Base-by-base conservation (phyloP, 805 yeast genomes). In the Sugiyamaella smithiae region DNA sequence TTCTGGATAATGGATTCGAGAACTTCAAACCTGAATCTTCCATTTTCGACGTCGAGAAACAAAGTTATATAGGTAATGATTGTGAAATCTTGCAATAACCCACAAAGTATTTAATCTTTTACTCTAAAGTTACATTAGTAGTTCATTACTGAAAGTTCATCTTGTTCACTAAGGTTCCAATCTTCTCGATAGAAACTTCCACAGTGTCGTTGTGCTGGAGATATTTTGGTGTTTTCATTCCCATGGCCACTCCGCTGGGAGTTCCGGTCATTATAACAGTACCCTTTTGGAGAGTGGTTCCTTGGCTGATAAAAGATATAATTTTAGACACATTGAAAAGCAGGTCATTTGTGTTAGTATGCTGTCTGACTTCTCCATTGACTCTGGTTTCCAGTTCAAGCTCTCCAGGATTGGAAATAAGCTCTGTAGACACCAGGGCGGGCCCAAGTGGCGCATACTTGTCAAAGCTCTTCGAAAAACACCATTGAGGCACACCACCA, bases 361-460 rank as follows among this genome's bases (percentile, higher is more conserved):
- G 47, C 55, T 72, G 76, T 53, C 74, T 61, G 16, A 56, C 37
- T 45, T 69, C 73, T 17, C 72, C 74, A 50, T 71, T 71, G 25
- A 72, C 65, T 14, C 48, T 51, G 3, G 74, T 62, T 12, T 57
- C 47, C 17, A 72, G 57, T 5, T 57, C 51, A 40, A 71, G 56
- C 6, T 48, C 45, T 29, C 63, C 63, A 22, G 69, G 67, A 28
- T 67, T 55, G 28, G 70, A 58, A 23, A 69, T 50, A n/a, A 51
- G 43, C 1, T 20, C 45, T 1, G 69, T 49, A 1, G 76, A 64
- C 1, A 73, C 75, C 32, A 77, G 64, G 2, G 70, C 73, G 11
- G 81, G 81, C 4, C 81, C 81, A 42, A 77, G 55, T 24, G 81
- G 81, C 1, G 80, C 79, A 70, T 72, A 76, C 3, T 71, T 70